Conservation (phyloP, 2,329 filamentous ascomycete genomes). For the Orbilia javanica region DNA sequence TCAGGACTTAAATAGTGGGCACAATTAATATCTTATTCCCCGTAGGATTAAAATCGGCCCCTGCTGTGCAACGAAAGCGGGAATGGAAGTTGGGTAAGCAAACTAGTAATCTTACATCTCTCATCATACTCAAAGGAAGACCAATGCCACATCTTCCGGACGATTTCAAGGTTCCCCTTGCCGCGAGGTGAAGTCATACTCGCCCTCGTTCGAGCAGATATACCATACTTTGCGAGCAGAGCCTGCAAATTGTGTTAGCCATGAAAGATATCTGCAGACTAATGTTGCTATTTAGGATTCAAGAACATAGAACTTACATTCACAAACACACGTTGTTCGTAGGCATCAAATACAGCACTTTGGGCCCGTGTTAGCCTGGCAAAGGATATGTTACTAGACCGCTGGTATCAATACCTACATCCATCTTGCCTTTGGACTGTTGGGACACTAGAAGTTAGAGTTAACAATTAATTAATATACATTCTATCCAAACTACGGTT, state of each 20-base stretch:
- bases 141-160: conserved; percentile 58
- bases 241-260: background rate
- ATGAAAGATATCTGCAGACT: background rate
- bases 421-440: conserved; percentile 29
- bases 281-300: background rate
- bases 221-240: conserved; percentile 36
- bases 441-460: conserved; percentile 18
- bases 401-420: conserved; percentile 37
- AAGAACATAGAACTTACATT: conserved; percentile 29
- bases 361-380: background rate
- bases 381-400: background rate
- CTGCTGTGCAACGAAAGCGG: too few species aligned
- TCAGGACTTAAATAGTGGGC: conserved; percentile 14
- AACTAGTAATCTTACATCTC: conserved; percentile 39
- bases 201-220: conserved; percentile 41
- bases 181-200: conserved; percentile 49
- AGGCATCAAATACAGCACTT: conserved; percentile 52
- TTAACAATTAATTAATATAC: too few species aligned
- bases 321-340: conserved; percentile 44
- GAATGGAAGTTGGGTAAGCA: background rate
- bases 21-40: background rate
- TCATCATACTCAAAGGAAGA: conserved; percentile 55
- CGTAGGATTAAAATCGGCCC: background rate
- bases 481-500: too few species aligned
- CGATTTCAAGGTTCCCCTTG: conserved; percentile 52